These are phyloP conservation scores for Termitomyces heimii DNA, from an alignment of 768 basidiomycete species.

Conservation along the genomic window DNA sequence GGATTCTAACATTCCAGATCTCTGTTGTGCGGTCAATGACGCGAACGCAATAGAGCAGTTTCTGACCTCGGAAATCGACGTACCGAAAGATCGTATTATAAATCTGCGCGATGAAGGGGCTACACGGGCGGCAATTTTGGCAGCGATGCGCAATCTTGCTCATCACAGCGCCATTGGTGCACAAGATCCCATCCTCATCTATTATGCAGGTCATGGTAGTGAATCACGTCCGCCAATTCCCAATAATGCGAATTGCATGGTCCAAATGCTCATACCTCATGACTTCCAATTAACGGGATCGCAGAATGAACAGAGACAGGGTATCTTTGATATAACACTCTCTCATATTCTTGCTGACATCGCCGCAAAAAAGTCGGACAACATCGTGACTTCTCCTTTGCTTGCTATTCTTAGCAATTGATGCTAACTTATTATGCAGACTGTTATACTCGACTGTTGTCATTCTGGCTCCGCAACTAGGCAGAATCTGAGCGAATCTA, in stretches of 20 bases:
- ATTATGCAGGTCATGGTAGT: slow-evolving; percentile 9
- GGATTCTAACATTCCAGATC: not conserved
- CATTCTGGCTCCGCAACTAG: not conserved
- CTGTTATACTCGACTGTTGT: slow-evolving; percentile 11
- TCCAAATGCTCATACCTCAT: not conserved
- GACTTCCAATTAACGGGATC: not conserved
- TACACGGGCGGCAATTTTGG: not conserved
- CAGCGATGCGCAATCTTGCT: not conserved
- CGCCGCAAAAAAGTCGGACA: slow-evolving; percentile 1
- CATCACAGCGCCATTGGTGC: not conserved
- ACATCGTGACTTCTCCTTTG: slow-evolving; percentile 1
- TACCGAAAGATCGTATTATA: not conserved
- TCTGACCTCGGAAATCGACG: not conserved
- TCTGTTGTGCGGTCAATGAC: slow-evolving; percentile 1
- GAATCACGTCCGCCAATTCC: not conserved
- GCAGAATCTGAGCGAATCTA: no score
- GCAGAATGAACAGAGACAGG: not conserved
- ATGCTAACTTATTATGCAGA: not conserved
- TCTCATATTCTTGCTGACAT: not conserved
- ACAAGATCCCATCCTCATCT: slow-evolving; percentile 8
- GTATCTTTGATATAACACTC: slow-evolving; percentile 3
- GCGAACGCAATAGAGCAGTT: not conserved
- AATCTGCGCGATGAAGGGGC: not conserved
- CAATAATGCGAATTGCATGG: not conserved
- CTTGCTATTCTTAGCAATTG: no score